Evolutionary conservation across 805 yeast species (phyloP).

Genomic region (Wickerhamiella nectarea): DNA sequence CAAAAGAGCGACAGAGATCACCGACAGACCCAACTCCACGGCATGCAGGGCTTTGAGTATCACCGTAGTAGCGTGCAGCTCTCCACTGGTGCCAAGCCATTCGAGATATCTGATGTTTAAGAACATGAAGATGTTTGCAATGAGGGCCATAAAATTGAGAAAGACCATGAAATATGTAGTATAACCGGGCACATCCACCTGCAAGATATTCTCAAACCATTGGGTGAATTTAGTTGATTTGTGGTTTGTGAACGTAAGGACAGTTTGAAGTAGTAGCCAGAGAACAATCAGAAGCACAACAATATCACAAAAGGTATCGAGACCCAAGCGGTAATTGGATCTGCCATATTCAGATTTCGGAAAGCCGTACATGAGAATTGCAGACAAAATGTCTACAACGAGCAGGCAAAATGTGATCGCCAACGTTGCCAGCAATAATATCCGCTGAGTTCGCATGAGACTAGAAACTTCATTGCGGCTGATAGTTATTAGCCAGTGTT

Average conservation of each 20-base stretch:
- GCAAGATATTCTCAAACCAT: not conserved
- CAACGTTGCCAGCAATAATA: not conserved
- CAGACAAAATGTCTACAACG: not conserved
- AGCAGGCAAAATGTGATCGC: not conserved
- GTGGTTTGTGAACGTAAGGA: not conserved
- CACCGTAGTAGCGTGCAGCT: not conserved
- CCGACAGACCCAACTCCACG: constrained; percentile 2
- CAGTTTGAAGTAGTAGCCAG: not conserved
- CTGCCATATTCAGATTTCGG: not conserved
- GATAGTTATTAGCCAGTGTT: too few relatives aligned
- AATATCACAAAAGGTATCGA: not conserved
- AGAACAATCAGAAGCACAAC: not conserved
- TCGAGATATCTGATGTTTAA: not conserved
- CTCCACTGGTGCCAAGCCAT: not conserved
- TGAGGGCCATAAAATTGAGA: constrained; percentile 6
- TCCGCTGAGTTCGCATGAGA: not conserved
- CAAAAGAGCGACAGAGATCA: constrained; percentile 4
- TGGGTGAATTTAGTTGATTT: not conserved
- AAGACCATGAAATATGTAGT: not conserved
- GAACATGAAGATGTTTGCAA: constrained; percentile 5
- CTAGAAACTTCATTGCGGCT: too few relatives aligned
- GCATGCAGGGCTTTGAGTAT: constrained; percentile 1
- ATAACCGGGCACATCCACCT: too few relatives aligned
- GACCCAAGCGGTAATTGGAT: not conserved
- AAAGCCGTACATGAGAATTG: not conserved